Evolutionary conservation across 306 rosid genomes (phyloP).

Genomic region (Mimosa bimucronata): DNA sequence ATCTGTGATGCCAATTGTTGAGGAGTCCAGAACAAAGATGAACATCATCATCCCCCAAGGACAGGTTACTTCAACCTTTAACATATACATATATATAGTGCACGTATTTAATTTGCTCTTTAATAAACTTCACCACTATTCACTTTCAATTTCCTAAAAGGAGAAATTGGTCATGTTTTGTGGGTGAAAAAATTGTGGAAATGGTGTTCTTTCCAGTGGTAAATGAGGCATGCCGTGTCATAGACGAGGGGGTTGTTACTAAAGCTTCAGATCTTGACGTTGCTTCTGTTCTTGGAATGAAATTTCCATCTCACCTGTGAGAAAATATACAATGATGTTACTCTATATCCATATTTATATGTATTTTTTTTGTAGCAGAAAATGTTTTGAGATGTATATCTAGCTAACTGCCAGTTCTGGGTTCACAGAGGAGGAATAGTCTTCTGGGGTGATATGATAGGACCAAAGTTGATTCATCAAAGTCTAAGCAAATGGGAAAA

Average conservation of each 20-base stretch:
- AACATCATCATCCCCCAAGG: background rate
- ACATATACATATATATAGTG: background rate
- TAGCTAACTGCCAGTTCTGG: background rate
- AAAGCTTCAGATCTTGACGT: slow-evolving; percentile 64
- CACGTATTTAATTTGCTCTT: background rate
- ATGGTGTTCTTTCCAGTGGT: slow-evolving; percentile 6
- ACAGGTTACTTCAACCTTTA: background rate
- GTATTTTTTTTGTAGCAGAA: background rate
- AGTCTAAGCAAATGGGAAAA: slow-evolving; percentile 62
- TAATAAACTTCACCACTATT: background rate
- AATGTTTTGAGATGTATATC: background rate
- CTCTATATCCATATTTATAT: background rate
- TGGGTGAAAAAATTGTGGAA: slow-evolving; percentile 39
- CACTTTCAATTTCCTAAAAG: background rate
- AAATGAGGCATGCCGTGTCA: slow-evolving; percentile 8
- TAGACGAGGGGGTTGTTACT: slow-evolving; percentile 9
- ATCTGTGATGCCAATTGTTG: background rate
- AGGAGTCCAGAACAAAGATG: background rate
- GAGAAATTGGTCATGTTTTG: background rate
- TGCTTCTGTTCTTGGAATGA: slow-evolving; percentile 73
- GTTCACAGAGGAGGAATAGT: background rate
- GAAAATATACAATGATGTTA: background rate
- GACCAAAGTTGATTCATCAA: slow-evolving; percentile 50
- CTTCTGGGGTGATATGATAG: slow-evolving; percentile 43
- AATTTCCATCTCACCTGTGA: slow-evolving; percentile 52